These are phyloP conservation scores for Takashimella koratensis DNA, from an alignment of 1,284 basidiomycete species.

Conservation along the genomic window DNA sequence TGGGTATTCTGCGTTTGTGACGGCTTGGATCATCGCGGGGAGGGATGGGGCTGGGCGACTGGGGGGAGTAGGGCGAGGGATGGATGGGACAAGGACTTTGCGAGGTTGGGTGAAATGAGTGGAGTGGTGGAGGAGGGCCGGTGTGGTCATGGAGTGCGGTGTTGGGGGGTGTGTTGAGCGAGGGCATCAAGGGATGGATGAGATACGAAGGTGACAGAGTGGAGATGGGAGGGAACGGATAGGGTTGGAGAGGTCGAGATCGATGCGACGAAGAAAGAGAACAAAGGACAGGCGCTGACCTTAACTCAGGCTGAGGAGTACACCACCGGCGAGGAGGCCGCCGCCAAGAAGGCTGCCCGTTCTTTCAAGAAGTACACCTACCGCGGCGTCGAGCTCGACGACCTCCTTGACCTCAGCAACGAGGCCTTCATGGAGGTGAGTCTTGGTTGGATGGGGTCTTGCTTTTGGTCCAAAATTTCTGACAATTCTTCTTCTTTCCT, in stretches of 20 bases:
- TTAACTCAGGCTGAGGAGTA: slow-evolving; percentile 50
- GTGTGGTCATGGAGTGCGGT: not conserved
- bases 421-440: slow-evolving; percentile 64
- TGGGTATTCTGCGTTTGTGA: not conserved
- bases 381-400: slow-evolving; percentile 95
- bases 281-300: no score
- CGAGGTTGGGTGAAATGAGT: not conserved
- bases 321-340: slow-evolving; percentile 83
- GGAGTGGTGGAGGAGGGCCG: not conserved
- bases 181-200: no score
- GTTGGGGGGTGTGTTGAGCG: no score
- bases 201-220: no score
- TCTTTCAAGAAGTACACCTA: slow-evolving; percentile 99
- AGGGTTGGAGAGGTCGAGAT: no score
- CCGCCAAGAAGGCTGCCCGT: slow-evolving; percentile 94
- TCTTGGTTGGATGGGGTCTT: slow-evolving; percentile 7
- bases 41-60: no score
- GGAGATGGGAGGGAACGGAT: no score
- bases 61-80: no score
- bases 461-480: not conserved
- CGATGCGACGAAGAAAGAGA: no score
- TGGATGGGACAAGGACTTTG: no score
- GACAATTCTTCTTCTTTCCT: not conserved
- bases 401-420: slow-evolving; percentile 93
- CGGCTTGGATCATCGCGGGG: no score